Base-by-base conservation (phyloP, 495 filamentous ascomycete genomes). In the Aspergillus conjunctus region DNA sequence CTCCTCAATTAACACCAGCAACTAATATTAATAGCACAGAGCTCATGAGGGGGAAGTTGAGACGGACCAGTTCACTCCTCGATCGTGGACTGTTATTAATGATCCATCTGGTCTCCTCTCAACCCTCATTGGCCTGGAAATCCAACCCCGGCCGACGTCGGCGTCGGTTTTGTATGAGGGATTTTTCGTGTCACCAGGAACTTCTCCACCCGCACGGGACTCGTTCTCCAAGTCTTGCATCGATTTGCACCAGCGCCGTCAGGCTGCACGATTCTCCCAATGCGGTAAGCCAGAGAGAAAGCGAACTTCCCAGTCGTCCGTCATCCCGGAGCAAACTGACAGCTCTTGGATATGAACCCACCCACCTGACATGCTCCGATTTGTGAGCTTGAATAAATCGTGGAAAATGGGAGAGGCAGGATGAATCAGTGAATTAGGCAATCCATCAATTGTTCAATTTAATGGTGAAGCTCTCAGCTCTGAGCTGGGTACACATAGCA, bases 161-260 rank as follows among this genome's bases (percentile, higher is more conserved):
- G 51, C 51, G 17, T 26, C 7, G 8, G 7, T 55, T n/a, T 61
- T 66, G 52, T 64, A 67, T 67, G 65, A 63, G 60, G 64, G 56
- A 66, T 66, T 66, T 63, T 58, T 62, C 18, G 53, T 46, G 18
- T 51, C 53, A 44, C 31, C 17, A 20, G 14, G 33, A n/a, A 20
- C 20, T 48, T 48, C 58, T 44, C 58, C 56, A 63, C 56, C 49
- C 46, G 61, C 61, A 63, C 61, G 55, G 62, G 62, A 65, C 62
- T 50, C 32, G 26, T 30, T 31, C 51, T 54, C 32, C n/a, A 51
- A 59, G 44, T 60, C 62, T n/a, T n/a, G n/a, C n/a, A n/a, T n/a
- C n/a, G n/a, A n/a, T n/a, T n/a, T 49, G 53, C 56, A 30, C 60
- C 60, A 51, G 56, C 62, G 18, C 41, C 46, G 51, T 54, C 17